Base-by-base conservation (phyloP, 2,329 filamentous ascomycete genomes). In the Fusarium robinianum region DNA sequence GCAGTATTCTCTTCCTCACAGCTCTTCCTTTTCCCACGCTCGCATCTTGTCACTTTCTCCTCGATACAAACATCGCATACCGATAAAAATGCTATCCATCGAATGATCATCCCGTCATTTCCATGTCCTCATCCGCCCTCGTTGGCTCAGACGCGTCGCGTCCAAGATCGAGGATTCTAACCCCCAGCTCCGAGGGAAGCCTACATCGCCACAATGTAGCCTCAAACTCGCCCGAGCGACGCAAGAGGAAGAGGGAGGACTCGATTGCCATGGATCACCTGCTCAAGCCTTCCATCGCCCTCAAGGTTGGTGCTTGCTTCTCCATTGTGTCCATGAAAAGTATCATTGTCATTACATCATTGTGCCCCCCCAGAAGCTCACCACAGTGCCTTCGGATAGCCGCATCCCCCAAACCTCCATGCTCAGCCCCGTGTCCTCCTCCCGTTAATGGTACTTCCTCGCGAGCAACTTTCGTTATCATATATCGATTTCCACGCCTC, bases 381-480 rank as follows among this genome's bases (percentile, higher is more conserved):
- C 38, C 19, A 33, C n/a, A 12, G 34, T 17, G 14, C 35, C 41
- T 32, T 22, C 9, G 12, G 14, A 42, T 29, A 85, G 81, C 75
- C 80, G 26, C 72, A 83, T 58, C 81, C 80, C 8, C 72, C 74
- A 9, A 77, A 74, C 32, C 67, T 79, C 31, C 71, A 75, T 22
- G 58, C 73, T 16, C 78, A 77, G 57, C 78, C 81, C 35, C 75
- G 77, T 46, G 74, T 73, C 16, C 68, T 85, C 36, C 76, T 80
- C 35, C 81, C 81, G 3, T 63, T 85, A 36, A 80, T 85, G 73
- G 69, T 87, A 17, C 67, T 88, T 4, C 76, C 80, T 18, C 79
- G 85, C 55, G 73, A 83, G 54, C 69, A 77, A 47, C 71, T 87
- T 5, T 71, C 79, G 5, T 69, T 87, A n/a, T 80, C 81, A 2